Evolutionary conservation across 2,329 filamentous ascomycete species (phyloP).

Genomic region (Penicillium sp.): DNA sequence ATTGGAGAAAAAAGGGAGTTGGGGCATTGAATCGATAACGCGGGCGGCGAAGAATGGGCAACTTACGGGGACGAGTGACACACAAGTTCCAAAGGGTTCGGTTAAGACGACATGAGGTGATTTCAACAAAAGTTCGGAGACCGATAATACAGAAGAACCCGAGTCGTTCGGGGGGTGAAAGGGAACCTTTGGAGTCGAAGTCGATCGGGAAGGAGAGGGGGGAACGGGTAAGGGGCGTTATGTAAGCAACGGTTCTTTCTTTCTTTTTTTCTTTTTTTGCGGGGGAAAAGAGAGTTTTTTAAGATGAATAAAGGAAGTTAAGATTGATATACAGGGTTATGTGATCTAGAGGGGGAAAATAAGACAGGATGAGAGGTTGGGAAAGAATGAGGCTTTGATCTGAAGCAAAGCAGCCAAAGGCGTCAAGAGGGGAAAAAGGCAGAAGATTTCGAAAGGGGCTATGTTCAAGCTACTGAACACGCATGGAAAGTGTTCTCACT

Average conservation of each 20-base stretch:
- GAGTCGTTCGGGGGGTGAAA: slow-evolving; percentile 1
- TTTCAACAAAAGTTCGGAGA: background rate
- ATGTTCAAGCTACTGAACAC: background rate
- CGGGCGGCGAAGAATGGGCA: background rate
- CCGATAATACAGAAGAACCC: background rate
- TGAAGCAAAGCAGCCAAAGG: background rate
- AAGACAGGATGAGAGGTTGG: background rate
- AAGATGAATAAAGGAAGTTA: background rate
- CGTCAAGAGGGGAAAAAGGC: background rate
- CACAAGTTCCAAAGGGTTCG: background rate
- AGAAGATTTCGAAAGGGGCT: slow-evolving; percentile 1
- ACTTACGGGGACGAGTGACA: slow-evolving; percentile 4
- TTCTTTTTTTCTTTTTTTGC: slow-evolving; percentile 3
- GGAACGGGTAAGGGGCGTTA: slow-evolving; percentile 1
- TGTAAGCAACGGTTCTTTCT: background rate
- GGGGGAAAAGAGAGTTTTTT: background rate
- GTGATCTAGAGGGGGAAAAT: background rate
- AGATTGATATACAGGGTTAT: background rate
- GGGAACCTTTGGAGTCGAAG: background rate
- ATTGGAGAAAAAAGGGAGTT: background rate
- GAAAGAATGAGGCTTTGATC: background rate
- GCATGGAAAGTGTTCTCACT: background rate
- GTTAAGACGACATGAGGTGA: slow-evolving; percentile 5
- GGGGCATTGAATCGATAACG: background rate
- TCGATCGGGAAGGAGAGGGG: slow-evolving; percentile 2